A percentile compares a stretch with the other conserved stretches of the same genome.
Evolutionary conservation across 2,329 filamentous ascomycete genomes (phyloP).

Genomic region (Venturia effusa): DNA sequence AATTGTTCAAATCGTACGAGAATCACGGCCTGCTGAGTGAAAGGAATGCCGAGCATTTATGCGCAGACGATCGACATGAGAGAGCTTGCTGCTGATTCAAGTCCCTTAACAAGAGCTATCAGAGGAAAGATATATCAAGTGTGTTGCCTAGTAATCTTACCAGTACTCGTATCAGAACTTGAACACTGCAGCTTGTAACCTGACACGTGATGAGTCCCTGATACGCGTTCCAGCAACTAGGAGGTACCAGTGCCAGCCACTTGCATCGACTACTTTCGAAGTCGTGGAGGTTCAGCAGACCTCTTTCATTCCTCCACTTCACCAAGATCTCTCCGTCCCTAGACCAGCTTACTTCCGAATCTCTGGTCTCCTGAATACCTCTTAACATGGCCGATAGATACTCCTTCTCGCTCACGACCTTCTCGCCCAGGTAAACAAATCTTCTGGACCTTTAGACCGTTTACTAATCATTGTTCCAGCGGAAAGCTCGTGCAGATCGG

Average conservation of each 20-base stretch:
- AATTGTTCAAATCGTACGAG: not conserved
- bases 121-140: too few species aligned
- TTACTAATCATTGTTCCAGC: conserved; percentile 47
- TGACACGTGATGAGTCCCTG: too few species aligned
- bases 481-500: conserved; percentile 99
- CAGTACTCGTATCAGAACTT: too few species aligned
- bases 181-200: too few species aligned
- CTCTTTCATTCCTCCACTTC: not conserved
- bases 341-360: not conserved
- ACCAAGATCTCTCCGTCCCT: conserved; percentile 8
- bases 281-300: not conserved
- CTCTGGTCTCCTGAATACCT: not conserved
- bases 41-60: too few species aligned
- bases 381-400: conserved; percentile 88
- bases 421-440: conserved; percentile 83
- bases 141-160: too few species aligned
- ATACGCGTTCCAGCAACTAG: too few species aligned
- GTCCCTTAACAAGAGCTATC: too few species aligned
- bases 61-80: not conserved
- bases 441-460: conserved; percentile 17
- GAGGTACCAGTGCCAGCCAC: too few species aligned
- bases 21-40: not conserved
- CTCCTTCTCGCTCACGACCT: conserved; percentile 97
- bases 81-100: too few species aligned
- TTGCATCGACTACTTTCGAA: too few species aligned